Percentiles rank a stretch among this genome's conserved stretches.
Conservation (phyloP, 1,284 basidiomycete species). For the Paramarasmius palmivorus region DNA sequence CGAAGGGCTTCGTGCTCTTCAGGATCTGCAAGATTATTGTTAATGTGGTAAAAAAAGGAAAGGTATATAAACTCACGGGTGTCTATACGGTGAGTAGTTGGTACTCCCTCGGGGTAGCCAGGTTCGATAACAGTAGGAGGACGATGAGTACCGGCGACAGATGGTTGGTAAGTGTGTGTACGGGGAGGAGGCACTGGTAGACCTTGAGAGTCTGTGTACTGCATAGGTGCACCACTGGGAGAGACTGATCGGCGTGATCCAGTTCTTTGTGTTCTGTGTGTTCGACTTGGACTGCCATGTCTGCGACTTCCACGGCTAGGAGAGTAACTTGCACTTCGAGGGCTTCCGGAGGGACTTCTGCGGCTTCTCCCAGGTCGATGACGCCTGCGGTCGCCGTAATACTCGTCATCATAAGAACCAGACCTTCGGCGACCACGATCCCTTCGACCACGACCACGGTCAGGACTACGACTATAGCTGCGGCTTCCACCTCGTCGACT, state of each 20-base stretch:
- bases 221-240: too few relatives aligned
- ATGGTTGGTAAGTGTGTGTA: too few relatives aligned
- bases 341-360: too few relatives aligned
- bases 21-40: neutral
- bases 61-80: slow-evolving; percentile 1
- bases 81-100: neutral
- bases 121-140: slow-evolving; percentile 1
- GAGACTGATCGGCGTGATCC: too few relatives aligned
- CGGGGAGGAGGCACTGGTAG: too few relatives aligned
- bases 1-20: neutral
- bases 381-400: neutral
- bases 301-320: neutral
- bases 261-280: too few relatives aligned
- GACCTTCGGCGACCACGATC: neutral
- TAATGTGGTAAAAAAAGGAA: neutral
- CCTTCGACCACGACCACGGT: too few relatives aligned
- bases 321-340: too few relatives aligned
- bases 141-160: too few relatives aligned
- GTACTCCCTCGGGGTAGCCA: neutral
- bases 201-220: too few relatives aligned
- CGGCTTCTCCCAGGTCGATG: neutral
- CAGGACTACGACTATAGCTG: neutral
- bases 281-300: neutral
- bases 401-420: neutral
- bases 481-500: neutral